Percentiles rank a stretch among this genome's conserved stretches.
Evolutionary conservation across 331 rosid genomes (phyloP).

Genomic region (Acacia pycnantha): DNA sequence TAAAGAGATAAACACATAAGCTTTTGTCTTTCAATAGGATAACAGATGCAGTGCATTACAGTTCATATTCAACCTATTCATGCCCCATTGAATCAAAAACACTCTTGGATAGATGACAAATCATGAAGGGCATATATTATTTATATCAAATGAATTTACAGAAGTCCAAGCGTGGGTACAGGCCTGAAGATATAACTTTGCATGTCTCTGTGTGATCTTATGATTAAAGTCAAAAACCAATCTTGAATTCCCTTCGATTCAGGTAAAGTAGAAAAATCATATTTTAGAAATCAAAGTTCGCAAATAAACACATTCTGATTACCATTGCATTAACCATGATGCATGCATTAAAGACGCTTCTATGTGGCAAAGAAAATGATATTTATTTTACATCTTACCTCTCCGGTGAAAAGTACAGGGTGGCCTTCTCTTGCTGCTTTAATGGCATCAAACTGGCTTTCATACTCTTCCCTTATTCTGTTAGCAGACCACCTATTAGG

Average conservation of each 20-base stretch:
- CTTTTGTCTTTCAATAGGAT: background rate
- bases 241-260: background rate
- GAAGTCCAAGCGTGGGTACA: background rate
- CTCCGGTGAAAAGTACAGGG: constrained; percentile 75
- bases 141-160: background rate
- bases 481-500: constrained; percentile 75
- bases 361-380: background rate
- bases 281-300: constrained; percentile 2
- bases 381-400: constrained; percentile 48
- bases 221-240: background rate
- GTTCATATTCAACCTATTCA: constrained; percentile 20
- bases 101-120: background rate
- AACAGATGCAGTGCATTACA: background rate
- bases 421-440: constrained; percentile 61
- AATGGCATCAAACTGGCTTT: constrained; percentile 62
- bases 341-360: constrained; percentile 1
- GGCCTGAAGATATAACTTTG: background rate
- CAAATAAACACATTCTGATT: constrained; percentile 3
- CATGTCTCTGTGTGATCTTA: background rate
- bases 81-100: constrained; percentile 11
- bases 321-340: background rate
- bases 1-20: constrained; percentile 11
- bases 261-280: constrained; percentile 14
- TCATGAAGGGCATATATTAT: constrained; percentile 18
- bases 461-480: constrained; percentile 59